These are phyloP conservation scores for Dacryopinax primogenitus DNA, from an alignment of 768 basidiomycete genomes.

Conservation along the genomic window DNA sequence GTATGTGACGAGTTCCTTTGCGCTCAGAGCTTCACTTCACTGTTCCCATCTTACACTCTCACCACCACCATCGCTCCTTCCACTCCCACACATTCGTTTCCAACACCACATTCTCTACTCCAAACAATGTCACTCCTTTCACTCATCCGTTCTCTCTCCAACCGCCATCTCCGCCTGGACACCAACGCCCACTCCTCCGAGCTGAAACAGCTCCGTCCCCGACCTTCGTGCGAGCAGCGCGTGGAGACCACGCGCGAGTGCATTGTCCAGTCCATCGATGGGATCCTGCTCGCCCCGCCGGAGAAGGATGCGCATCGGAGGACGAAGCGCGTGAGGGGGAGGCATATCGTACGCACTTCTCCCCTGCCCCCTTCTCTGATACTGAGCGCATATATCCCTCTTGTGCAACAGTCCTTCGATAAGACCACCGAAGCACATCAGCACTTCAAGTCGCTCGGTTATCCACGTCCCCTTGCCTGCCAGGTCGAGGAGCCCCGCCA, in stretches of 20 bases:
- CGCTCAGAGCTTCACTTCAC: too few relatives aligned
- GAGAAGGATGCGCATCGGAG: not conserved
- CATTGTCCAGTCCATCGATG: not conserved
- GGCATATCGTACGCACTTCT: not conserved
- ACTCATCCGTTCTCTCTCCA: not conserved
- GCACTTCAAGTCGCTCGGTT: slow-evolving; percentile 1
- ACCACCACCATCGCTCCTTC: too few relatives aligned
- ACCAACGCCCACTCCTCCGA: not conserved
- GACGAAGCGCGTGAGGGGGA: not conserved
- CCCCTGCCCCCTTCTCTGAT: not conserved
- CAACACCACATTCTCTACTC: too few relatives aligned
- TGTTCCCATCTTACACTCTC: too few relatives aligned
- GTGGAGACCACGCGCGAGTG: not conserved
- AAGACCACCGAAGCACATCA: not conserved
- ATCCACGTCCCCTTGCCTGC: not conserved
- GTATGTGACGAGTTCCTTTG: too few relatives aligned
- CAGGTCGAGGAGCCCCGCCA: not conserved
- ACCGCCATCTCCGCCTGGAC: not conserved
- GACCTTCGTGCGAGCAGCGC: not conserved
- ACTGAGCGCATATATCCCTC: not conserved
- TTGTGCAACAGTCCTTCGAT: not conserved
- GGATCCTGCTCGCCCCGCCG: not conserved
- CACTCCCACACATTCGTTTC: too few relatives aligned
- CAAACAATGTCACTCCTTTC: slow-evolving; percentile 2
- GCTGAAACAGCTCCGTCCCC: not conserved